A percentile compares a stretch with the other conserved stretches of the same genome.
phyloP scores from a whole-genome alignment of 2,329 filamentous ascomycete genomes.

The Colletotrichum salicis region DNA sequence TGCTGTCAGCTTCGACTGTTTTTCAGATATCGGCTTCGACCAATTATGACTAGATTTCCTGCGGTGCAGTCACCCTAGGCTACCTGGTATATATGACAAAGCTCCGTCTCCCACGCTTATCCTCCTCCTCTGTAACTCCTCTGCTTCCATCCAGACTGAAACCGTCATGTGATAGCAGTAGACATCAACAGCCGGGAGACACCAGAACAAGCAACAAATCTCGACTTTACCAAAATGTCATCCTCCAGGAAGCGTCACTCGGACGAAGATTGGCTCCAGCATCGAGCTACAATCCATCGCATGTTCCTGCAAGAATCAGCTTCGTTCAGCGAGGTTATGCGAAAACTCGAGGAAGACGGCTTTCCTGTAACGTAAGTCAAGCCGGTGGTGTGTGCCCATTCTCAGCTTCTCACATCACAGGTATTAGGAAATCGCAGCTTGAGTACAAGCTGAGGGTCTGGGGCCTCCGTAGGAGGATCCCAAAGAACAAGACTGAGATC shows the following conservation, averaged over 20 bases:
- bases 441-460: constrained; percentile 22
- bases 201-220: neutral
- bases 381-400: accelerated
- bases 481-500: neutral
- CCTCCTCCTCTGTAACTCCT: neutral
- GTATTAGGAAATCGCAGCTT: neutral
- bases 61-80: neutral
- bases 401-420: neutral
- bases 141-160: too few relatives aligned
- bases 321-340: neutral
- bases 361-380: neutral
- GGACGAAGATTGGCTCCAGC: neutral
- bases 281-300: neutral
- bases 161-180: too few relatives aligned
- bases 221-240: neutral
- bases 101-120: neutral
- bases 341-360: neutral
- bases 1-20: neutral
- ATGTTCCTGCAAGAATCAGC: neutral
- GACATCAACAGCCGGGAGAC: too few relatives aligned
- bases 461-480: neutral
- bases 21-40: constrained; percentile 8
- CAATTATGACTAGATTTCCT: neutral
- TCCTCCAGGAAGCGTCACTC: neutral
- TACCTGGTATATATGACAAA: too few relatives aligned